A percentile compares a stretch with the other conserved stretches of the same genome.
Evolutionary conservation across 441 rosid species (phyloP).

Genomic region (Adansonia rubrostipa): DNA sequence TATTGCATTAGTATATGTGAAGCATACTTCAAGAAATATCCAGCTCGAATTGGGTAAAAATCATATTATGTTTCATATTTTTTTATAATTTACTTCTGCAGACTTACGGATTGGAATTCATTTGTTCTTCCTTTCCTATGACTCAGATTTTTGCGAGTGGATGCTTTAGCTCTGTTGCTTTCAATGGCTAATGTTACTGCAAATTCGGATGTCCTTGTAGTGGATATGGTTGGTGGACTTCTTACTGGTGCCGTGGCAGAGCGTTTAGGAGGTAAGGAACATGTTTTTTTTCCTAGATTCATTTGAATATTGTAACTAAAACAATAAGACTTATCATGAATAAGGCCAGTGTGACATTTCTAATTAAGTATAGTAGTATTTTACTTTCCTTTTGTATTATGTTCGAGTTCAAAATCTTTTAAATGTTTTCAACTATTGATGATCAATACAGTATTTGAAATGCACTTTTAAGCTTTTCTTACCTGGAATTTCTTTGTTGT

Average conservation of each 20-base stretch:
- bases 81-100: neutral
- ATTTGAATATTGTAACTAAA: neutral
- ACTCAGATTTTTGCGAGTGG: slow-evolving; percentile 78
- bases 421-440: neutral
- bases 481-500: neutral
- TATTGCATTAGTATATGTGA: slow-evolving; percentile 75
- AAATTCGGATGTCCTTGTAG: slow-evolving; percentile 72
- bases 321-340: slow-evolving; percentile 2
- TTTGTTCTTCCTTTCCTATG: slow-evolving; percentile 19
- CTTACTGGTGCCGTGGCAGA: slow-evolving; percentile 93
- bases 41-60: slow-evolving; percentile 81
- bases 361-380: neutral
- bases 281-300: slow-evolving; percentile 4
- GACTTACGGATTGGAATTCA: neutral
- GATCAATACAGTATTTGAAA: neutral
- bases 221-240: slow-evolving; percentile 94
- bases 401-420: neutral
- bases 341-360: neutral
- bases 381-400: neutral
- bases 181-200: slow-evolving; percentile 82
- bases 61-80: neutral
- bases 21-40: slow-evolving; percentile 87
- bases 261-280: slow-evolving; percentile 73
- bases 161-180: slow-evolving; percentile 77
- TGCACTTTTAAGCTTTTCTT: neutral